Conservation (phyloP, 129 eudicot species). For the Ambrosia trifida region DNA sequence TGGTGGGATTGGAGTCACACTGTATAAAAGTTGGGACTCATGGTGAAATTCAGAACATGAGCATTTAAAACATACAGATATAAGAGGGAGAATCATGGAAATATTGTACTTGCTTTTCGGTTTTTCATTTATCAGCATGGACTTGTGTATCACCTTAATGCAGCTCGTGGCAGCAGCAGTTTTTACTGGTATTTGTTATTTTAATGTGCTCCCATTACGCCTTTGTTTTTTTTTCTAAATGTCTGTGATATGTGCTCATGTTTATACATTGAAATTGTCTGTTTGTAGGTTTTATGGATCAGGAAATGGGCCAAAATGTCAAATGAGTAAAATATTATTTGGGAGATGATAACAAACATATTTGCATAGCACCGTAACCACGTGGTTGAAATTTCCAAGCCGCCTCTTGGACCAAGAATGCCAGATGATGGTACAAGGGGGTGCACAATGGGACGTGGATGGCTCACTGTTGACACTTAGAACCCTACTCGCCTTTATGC, state of each 20-base stretch:
- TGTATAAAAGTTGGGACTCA: slow-evolving; percentile 95
- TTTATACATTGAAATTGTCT: slow-evolving; percentile 1
- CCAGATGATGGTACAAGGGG: too few species aligned
- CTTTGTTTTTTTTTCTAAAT: not conserved
- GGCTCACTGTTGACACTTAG: too few species aligned
- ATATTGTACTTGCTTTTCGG: slow-evolving; percentile 71
- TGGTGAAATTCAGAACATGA: slow-evolving; percentile 96
- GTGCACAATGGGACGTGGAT: too few species aligned
- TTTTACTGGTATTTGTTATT: slow-evolving; percentile 55
- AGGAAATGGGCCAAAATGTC: too few species aligned
- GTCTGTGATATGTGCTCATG: slow-evolving; percentile 16
- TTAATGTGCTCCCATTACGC: not conserved
- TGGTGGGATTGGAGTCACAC: slow-evolving; percentile 78
- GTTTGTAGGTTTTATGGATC: slow-evolving; percentile 65
- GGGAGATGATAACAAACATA: too few species aligned
- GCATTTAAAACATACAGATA: slow-evolving; percentile 65
- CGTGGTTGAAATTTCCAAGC: too few species aligned
- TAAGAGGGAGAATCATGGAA: slow-evolving; percentile 68
- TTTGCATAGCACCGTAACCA: too few species aligned
- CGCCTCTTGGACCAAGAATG: too few species aligned
- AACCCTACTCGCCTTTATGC: too few species aligned
- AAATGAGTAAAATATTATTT: too few species aligned
- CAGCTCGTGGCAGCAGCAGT: slow-evolving; percentile 66
- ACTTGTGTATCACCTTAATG: slow-evolving; percentile 80
- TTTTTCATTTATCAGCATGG: slow-evolving; percentile 90